Base-by-base conservation (phyloP, 2,329 filamentous ascomycete species). In the Xylariales sp. region DNA sequence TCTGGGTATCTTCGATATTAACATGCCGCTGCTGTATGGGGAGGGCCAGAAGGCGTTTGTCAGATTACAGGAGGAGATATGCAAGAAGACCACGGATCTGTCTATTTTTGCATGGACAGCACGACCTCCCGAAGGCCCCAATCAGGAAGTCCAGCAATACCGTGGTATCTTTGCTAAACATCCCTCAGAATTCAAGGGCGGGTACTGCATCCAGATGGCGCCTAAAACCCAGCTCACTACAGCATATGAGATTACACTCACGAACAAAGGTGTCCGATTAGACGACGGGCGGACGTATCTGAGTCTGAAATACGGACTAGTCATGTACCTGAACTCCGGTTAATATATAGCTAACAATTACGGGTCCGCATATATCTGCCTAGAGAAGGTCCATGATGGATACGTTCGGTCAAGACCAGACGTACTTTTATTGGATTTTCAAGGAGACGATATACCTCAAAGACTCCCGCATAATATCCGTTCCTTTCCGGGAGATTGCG, bases 1-100 rank as follows among this genome's bases (percentile, higher is more conserved):
- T 3, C 41, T 62, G 3, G 59, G 59, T 0, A 22, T 63, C 1
- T 62, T 63, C 21, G 49, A 50, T 24, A 44, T 63, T 16, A 57
- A 52, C 21, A 58, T 63, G 48, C 51, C 58, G 4, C 40, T 61
- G 20, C 45, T 61, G 8, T 60, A 61, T 18, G 58, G 60, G 5
- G 60, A 63, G 36, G 58, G 57, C 12, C 32, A 29, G 8, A 46
- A 46, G 27, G 54, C 58, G 2, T 61, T 60, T 31, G 31, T 48
- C 15, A 35, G 57, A n/a, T 49, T 61, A 4, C 54, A 59, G 40
- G 43, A 58, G 14, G 52, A 56, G 20, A 61, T 63, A 20, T 49
- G 62, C 5, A 44, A 28, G 20, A 14, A 16, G 36, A 28, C 10
- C 24, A 14, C n/a, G 2, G 36, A 38, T 19, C 12, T 31, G 25